Evolutionary conservation across 345 rosid genomes (phyloP), one percentile per base, ranked within the genome.

Genomic region (Iberis pinnata): DNA sequence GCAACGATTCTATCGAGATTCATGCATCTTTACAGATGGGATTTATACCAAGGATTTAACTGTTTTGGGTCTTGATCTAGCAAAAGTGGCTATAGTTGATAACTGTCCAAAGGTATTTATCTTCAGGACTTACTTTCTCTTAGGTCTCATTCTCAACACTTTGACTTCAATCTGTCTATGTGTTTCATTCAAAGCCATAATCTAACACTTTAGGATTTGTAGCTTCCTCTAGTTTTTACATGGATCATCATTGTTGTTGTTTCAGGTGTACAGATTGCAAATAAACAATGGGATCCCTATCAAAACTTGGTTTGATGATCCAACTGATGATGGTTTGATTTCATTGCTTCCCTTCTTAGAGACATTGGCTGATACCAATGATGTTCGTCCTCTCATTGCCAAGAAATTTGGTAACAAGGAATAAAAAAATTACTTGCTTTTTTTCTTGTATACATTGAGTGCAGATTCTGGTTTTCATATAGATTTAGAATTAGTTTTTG

Each of bases 241-340:
- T 48, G 18, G 43, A 12, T 32, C 25, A 36, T 49, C 50, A 51
- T 49, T 44, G 35, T n/a, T n/a, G 47, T 56, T 63, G 33, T 81
- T 80, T 68, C 80, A 88, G 95, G 93, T 83, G 51, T 88, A 81
- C 83, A 82, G 86, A 71, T 74, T 88, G 86, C 98, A 92, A 73
- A 78, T 85, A 58, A 79, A 82, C 72, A 92, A 92, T 41, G 98
- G 93, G 67, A 92, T 88, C 70, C 98, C 98, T 36, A 92, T 92
- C 56, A 77, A 77, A 81, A 92, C 96, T 75, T 88, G 96, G 98
- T 88, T 77, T 33, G 80, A 78, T 71, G 98, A 92, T 67, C 84
- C 89, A 60, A 74, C 75, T n/a, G 98, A 92, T 78, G 67, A 75
- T 58, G 89, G 82, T 24, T 71, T 92, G 74, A 56, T 92, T 29